Percentiles rank a stretch among this genome's conserved stretches.
Conservation (phyloP, 257 asterid species). For the Capsicum pubescens region DNA sequence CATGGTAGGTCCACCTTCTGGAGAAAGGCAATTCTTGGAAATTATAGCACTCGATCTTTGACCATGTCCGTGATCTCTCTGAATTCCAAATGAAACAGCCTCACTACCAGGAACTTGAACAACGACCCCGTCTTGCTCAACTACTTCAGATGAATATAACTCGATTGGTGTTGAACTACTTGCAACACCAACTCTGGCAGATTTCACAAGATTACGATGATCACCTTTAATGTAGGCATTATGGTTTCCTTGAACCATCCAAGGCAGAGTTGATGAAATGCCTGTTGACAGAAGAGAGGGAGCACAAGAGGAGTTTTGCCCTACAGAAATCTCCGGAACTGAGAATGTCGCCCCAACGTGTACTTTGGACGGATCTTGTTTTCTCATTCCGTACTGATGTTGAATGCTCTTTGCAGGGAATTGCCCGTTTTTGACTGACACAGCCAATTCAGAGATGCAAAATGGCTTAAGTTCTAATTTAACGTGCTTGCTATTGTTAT, state of each 20-base stretch:
- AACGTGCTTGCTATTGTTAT: constrained; percentile 23
- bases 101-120: constrained; percentile 25
- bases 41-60: constrained; percentile 27
- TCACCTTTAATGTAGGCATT: constrained; percentile 17
- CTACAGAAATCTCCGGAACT: constrained; percentile 37
- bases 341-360: constrained; percentile 33
- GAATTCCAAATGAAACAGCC: constrained; percentile 19
- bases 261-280: constrained; percentile 33
- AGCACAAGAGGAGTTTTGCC: constrained; percentile 53
- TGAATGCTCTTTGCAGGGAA: constrained; percentile 29
- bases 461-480: constrained; percentile 37
- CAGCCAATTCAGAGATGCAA: constrained; percentile 35
- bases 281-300: constrained; percentile 84
- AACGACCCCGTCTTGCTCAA: constrained; percentile 6
- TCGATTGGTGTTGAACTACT: background rate
- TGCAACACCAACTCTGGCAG: constrained; percentile 1
- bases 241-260: constrained; percentile 23
- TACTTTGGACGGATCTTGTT: constrained; percentile 35
- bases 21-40: constrained; percentile 24
- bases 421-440: constrained; percentile 28
- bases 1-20: constrained; percentile 43
- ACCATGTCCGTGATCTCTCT: constrained; percentile 20
- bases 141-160: constrained; percentile 22
- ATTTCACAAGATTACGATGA: constrained; percentile 29
- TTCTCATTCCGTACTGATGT: constrained; percentile 31